These are phyloP conservation scores for Gnomoniopsis sp. DNA, from an alignment of 2,329 filamentous ascomycete genomes.

Conservation along the genomic window DNA sequence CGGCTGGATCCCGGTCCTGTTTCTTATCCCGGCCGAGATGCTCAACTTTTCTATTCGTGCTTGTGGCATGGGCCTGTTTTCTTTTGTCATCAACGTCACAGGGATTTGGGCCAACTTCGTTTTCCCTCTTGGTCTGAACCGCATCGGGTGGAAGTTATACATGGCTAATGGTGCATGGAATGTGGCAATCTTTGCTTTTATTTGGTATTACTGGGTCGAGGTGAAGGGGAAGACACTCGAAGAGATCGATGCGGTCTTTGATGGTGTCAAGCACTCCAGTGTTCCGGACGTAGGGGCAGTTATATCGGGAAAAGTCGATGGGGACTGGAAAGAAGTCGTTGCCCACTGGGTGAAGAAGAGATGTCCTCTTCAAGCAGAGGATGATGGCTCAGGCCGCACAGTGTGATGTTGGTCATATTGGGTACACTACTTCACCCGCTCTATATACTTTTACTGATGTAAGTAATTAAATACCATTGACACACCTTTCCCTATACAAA, in stretches of 20 bases:
- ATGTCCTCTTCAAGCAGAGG: not conserved
- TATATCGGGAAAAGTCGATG: not conserved
- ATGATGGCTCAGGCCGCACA: not conserved
- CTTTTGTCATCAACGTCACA: conserved; percentile 11
- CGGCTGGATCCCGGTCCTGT: conserved; percentile 11
- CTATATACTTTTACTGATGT: too few relatives aligned
- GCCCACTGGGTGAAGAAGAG: not conserved
- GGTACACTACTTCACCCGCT: too few relatives aligned
- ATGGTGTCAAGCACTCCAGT: conserved; percentile 14
- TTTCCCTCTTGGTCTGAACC: conserved; percentile 20
- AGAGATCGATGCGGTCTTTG: conserved; percentile 22
- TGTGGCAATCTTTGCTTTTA: conserved; percentile 18
- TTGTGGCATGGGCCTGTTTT: conserved; percentile 29
- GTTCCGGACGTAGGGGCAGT: conserved; percentile 14
- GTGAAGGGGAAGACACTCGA: conserved; percentile 21
- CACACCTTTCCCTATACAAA: too few relatives aligned
- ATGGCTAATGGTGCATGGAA: conserved; percentile 24
- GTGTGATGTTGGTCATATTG: too few relatives aligned
- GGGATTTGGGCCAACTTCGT: conserved; percentile 20
- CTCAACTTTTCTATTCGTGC: conserved; percentile 17
- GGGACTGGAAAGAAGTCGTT: conserved; percentile 3
- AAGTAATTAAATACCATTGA: too few relatives aligned
- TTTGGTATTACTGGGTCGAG: conserved; percentile 21
- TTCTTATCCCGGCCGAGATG: conserved; percentile 10
- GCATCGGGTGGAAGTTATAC: conserved; percentile 24